Evolutionary conservation across 345 rosid genomes (phyloP).

Genomic region (Rhodamnia argentea): DNA sequence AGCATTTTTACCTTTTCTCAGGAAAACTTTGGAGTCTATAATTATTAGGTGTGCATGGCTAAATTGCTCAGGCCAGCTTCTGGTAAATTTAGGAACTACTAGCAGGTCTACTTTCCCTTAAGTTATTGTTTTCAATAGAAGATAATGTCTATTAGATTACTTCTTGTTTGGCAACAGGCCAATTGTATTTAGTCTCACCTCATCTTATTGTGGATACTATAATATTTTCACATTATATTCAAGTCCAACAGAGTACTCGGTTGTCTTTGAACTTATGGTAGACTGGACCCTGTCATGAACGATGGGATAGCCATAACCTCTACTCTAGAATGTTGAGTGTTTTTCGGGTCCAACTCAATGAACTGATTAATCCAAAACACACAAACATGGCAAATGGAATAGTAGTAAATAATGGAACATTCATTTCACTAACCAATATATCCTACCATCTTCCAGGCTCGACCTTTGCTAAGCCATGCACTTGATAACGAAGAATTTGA

Average conservation of each 20-base stretch:
- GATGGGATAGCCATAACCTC: background rate
- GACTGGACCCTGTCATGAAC: background rate
- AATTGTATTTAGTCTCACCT: background rate
- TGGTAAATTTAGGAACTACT: background rate
- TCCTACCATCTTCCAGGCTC: constrained; percentile 44
- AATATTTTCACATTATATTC: background rate
- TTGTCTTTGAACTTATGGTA: background rate
- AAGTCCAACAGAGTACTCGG: background rate
- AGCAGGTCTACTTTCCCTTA: background rate
- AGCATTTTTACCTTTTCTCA: background rate
- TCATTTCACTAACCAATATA: background rate
- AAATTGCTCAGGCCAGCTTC: background rate
- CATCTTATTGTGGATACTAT: background rate
- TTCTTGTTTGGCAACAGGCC: background rate
- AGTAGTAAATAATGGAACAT: background rate
- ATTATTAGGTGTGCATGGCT: background rate
- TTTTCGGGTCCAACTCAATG: background rate
- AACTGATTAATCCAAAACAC: background rate
- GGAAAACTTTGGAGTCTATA: background rate
- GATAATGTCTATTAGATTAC: background rate
- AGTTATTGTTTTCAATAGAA: background rate
- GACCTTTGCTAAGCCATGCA: constrained; percentile 74
- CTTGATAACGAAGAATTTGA: constrained; percentile 51
- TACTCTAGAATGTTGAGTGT: background rate
- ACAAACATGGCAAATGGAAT: background rate